Base-by-base conservation (phyloP, 2,329 filamentous ascomycete genomes). In the Fusarium sp. region DNA sequence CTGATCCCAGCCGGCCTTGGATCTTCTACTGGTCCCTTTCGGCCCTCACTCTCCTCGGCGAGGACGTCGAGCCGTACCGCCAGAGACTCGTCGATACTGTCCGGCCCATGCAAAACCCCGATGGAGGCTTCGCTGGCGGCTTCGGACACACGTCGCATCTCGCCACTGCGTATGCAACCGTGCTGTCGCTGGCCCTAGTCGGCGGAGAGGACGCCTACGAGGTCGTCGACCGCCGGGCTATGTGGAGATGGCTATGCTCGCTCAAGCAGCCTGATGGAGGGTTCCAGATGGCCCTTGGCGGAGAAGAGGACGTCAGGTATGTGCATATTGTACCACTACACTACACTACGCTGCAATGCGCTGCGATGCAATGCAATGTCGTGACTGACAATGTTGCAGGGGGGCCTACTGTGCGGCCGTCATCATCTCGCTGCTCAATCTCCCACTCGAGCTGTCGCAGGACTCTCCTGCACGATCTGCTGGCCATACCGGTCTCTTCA, bases 351-450 rank as follows among this genome's bases (percentile, higher is more conserved):
- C 38, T 36, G 31, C 49, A n/a, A 28, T 28, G 19, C 36, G 53
- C 35, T 25, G 32, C 31, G 40, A 40, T 53, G 43, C 38, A 51
- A 52, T 31, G 29, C 13, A 34, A 6, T 34, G 12, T 13, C 36
- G 36, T 62, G 46, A 61, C 62, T 66, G 48, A 66, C 43, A 59
- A 7, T 12, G 13, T 50, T 65, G 43, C 68, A 92, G 92, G 73
- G 95, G 94, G 61, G 93, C 93, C 49, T 99, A 96, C 79, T 97
- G 93, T 78, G 92, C 93, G 44, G 85, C 94, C 72, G 89, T 94
- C 54, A 84, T 96, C 52, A 87, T 97, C 68, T 91, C 91, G 8
- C 81, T 98, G 41, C 85, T 98, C 52, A 88, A 92, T 72, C 80
- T 99, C 43, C 95, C 95, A 13, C 83, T 96, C 45, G 86, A 91